Conservation (phyloP, 768 basidiomycete species). For the Lepiota venenata region DNA sequence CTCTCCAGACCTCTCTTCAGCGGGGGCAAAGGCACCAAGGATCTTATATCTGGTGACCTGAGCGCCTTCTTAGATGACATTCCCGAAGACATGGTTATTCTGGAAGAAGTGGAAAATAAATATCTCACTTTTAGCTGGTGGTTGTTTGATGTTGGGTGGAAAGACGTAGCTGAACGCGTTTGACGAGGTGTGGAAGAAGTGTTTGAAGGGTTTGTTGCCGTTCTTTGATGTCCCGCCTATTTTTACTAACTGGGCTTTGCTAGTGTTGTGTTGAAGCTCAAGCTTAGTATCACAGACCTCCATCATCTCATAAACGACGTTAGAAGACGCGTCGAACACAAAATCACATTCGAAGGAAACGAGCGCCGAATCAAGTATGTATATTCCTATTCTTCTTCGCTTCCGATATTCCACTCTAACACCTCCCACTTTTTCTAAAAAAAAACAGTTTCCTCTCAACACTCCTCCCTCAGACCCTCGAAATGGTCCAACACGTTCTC, state of each 20-base stretch:
- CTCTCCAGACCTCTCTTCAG: slow-evolving; percentile 33
- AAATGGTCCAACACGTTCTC: slow-evolving; percentile 66
- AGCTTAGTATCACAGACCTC: slow-evolving; percentile 67
- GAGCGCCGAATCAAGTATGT: slow-evolving; percentile 52
- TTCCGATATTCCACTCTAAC: neutral
- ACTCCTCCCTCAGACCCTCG: slow-evolving; percentile 71
- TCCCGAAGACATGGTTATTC: slow-evolving; percentile 23
- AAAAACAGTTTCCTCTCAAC: slow-evolving; percentile 58
- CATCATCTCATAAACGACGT: slow-evolving; percentile 69
- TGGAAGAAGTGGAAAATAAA: slow-evolving; percentile 61
- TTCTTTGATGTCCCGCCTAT: no score
- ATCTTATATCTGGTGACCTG: slow-evolving; percentile 14
- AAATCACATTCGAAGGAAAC: slow-evolving; percentile 54
- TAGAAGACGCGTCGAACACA: slow-evolving; percentile 72
- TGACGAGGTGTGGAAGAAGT: slow-evolving; percentile 38
- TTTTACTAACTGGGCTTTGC: neutral
- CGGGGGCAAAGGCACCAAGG: slow-evolving; percentile 21
- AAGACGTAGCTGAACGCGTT: slow-evolving; percentile 18
- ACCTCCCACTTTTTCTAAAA: neutral
- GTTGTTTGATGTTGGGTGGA: slow-evolving; percentile 18
- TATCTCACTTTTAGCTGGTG: slow-evolving; percentile 19
- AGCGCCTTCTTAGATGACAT: slow-evolving; percentile 15
- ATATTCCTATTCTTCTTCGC: slow-evolving; percentile 19
- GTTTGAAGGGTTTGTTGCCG: slow-evolving; percentile 67
- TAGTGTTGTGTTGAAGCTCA: slow-evolving; percentile 83